Evolutionary conservation across 225 moss, liverwort and hornwort genomes (phyloP), one percentile per base, ranked within the genome.

Genomic region (Polytrichum commune): DNA sequence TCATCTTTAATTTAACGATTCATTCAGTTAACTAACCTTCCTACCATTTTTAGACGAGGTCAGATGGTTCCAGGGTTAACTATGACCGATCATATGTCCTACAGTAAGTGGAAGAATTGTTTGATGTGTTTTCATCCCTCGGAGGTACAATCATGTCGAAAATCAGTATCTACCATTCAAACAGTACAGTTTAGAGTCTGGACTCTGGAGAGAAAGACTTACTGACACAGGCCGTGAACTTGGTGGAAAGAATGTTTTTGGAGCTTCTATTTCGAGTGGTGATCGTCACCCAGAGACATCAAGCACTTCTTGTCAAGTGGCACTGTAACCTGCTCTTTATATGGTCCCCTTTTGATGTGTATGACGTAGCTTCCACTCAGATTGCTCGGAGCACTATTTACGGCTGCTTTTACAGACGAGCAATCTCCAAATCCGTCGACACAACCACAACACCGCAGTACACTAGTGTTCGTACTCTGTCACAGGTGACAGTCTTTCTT

Each of bases 181-280:
- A n/a, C 20, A 5, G 57, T 5, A n/a, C 22, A n/a, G n/a, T 19
- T 57, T 24, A 20, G 19, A 62, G n/a, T n/a, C n/a, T 30, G 29
- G 19, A 62, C 9, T n/a, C n/a, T 30, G 29, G 27, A 54, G 20
- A n/a, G 53, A 7, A 32, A 26, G 19, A 26, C 85, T 76, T 75
- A 92, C 92, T 86, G 18, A 95, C 95, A 54, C 90, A 89, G 2
- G 91, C 93, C 23, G 93, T 88, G 67, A 88, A 83, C 69, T 83
- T 93, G 62, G 95, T 90, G 46, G 88, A 74, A 7, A 77, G 60
- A 30, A 74, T 72, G 0, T 76, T 55, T n/a, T 68, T 55, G 27
- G 86, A 93, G 24, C 75, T 93, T 20, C 73, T 69, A 38, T 83
- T 90, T 8, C 86, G 89, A 1, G 89, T 91, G 32, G 93, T 86